Conservation (phyloP, 1,284 basidiomycete species). For the Malassezia caprae region DNA sequence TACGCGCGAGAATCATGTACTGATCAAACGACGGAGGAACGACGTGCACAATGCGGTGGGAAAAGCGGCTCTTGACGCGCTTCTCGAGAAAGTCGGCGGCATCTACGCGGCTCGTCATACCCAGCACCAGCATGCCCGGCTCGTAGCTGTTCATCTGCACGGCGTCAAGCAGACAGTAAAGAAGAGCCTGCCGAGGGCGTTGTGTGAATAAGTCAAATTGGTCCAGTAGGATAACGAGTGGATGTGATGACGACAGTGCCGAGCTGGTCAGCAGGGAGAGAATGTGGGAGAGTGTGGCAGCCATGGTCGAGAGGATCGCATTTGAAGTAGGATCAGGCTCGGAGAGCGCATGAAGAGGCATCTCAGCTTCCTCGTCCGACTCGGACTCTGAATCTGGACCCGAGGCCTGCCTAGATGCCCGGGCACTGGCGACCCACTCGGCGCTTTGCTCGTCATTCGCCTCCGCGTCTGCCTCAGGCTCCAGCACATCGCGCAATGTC, state of each 20-base stretch:
- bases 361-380: slow-evolving; percentile 20
- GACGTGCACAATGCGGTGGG: slow-evolving; percentile 38
- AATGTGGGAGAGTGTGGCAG: slow-evolving; percentile 32
- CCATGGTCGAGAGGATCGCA: slow-evolving; percentile 19
- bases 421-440: neutral
- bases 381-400: neutral
- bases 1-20: slow-evolving; percentile 24
- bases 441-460: slow-evolving; percentile 11
- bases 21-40: slow-evolving; percentile 20
- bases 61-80: slow-evolving; percentile 44
- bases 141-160: slow-evolving; percentile 41
- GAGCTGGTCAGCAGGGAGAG: slow-evolving; percentile 32
- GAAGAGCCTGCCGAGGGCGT: slow-evolving; percentile 36
- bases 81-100: slow-evolving; percentile 42
- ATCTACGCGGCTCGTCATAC: slow-evolving; percentile 33
- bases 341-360: slow-evolving; percentile 2
- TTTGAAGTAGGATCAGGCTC: neutral
- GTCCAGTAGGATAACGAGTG: slow-evolving; percentile 37
- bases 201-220: slow-evolving; percentile 40
- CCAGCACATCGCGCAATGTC: neutral
- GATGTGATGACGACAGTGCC: slow-evolving; percentile 13
- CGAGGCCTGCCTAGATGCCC: neutral
- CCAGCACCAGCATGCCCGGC: slow-evolving; percentile 36
- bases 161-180: slow-evolving; percentile 45
- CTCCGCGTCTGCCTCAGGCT: neutral